phyloP scores from a whole-genome alignment of 1,284 basidiomycete species.

The Ceratobasidium sp. region DNA sequence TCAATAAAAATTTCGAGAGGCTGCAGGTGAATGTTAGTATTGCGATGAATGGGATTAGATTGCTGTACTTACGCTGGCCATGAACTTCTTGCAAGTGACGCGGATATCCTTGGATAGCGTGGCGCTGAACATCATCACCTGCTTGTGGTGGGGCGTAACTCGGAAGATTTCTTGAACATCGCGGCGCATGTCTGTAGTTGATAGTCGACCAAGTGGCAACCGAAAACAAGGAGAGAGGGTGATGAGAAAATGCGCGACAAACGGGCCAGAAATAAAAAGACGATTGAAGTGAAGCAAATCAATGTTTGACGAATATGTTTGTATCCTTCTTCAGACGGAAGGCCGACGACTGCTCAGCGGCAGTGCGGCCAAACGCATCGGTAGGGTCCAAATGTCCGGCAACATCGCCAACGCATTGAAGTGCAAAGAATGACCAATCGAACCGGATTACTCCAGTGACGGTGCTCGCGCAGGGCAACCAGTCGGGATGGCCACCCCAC shows the following conservation, averaged over 20 bases:
- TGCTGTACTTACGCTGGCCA: slow-evolving; percentile 86
- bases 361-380: slow-evolving; percentile 16
- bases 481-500: slow-evolving; percentile 42
- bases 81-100: slow-evolving; percentile 99
- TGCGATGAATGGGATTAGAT: neutral
- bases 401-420: slow-evolving; percentile 40
- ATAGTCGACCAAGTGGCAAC: slow-evolving; percentile 42
- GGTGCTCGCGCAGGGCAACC: slow-evolving; percentile 38
- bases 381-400: slow-evolving; percentile 26
- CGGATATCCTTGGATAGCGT: slow-evolving; percentile 98
- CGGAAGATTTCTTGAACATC: slow-evolving; percentile 99
- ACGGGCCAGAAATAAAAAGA: slow-evolving; percentile 62
- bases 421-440: slow-evolving; percentile 32
- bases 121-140: slow-evolving; percentile 99
- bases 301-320: slow-evolving; percentile 36
- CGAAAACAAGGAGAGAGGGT: slow-evolving; percentile 64
- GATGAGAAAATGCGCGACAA: slow-evolving; percentile 47
- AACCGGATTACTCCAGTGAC: slow-evolving; percentile 24
- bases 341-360: slow-evolving; percentile 9
- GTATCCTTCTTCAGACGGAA: slow-evolving; percentile 22
- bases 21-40: slow-evolving; percentile 58
- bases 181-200: slow-evolving; percentile 93
- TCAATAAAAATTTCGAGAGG: slow-evolving; percentile 99
- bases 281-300: slow-evolving; percentile 37
- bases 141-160: slow-evolving; percentile 99